These are phyloP conservation scores for Scheffersomyces coipomensis DNA, from an alignment of 805 yeast species.

Conservation along the genomic window DNA sequence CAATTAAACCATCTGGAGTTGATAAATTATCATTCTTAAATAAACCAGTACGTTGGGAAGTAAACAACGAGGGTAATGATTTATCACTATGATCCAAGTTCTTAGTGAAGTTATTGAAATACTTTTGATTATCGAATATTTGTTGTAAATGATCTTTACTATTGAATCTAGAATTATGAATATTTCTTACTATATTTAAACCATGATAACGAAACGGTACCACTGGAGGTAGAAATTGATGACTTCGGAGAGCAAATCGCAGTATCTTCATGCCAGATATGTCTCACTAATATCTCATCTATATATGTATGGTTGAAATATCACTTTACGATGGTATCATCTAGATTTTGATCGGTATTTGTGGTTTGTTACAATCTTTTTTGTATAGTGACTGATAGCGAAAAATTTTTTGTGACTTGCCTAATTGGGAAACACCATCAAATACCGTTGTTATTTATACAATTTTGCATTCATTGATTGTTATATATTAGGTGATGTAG, in stretches of 20 bases:
- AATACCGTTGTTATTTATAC: too few species aligned
- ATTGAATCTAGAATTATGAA: background rate
- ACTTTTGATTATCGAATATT: conserved; percentile 61
- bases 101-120: conserved; percentile 53
- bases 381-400: too few species aligned
- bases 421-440: too few species aligned
- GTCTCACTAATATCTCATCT: too few species aligned
- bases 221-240: background rate
- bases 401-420: too few species aligned
- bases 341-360: too few species aligned
- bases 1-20: conserved; percentile 66
- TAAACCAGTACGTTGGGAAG: conserved; percentile 49
- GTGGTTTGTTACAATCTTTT: too few species aligned
- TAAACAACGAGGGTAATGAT: conserved; percentile 1
- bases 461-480: too few species aligned
- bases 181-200: background rate
- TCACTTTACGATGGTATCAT: too few species aligned
- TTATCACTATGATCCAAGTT: conserved; percentile 10
- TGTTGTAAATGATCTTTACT: conserved; percentile 26
- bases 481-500: too few species aligned
- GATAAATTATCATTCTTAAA: conserved; percentile 71
- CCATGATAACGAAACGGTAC: background rate
- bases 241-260: background rate
- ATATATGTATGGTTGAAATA: too few species aligned
- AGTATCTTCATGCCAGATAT: background rate